Evolutionary conservation across 495 filamentous ascomycete species (phyloP).

Genomic region (Lophiotrema nucula): DNA sequence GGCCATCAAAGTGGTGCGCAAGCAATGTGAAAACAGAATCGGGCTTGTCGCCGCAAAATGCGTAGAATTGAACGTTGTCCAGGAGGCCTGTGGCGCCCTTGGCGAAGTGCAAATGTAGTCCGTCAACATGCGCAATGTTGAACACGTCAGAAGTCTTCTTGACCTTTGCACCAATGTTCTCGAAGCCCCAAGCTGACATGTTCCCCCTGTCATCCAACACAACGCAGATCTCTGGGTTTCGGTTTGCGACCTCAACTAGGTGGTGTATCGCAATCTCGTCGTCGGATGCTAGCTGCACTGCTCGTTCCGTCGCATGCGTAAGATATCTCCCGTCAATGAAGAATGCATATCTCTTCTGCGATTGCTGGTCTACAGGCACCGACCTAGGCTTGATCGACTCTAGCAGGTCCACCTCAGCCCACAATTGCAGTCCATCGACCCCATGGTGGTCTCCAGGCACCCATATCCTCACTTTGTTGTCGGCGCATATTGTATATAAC

Average conservation of each 20-base stretch:
- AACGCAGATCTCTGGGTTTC: slow-evolving; percentile 81
- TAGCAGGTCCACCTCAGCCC: slow-evolving; percentile 78
- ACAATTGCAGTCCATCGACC: slow-evolving; percentile 69
- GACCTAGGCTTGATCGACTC: slow-evolving; percentile 66
- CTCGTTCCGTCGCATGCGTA: slow-evolving; percentile 68
- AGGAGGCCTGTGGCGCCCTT: slow-evolving; percentile 45
- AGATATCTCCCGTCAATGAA: slow-evolving; percentile 85
- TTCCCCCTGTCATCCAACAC: slow-evolving; percentile 79
- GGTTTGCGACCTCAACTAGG: slow-evolving; percentile 81
- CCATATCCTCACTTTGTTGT: slow-evolving; percentile 82
- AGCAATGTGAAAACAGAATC: slow-evolving; percentile 70
- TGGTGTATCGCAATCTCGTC: slow-evolving; percentile 73
- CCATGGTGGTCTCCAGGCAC: slow-evolving; percentile 71
- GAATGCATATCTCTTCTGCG: slow-evolving; percentile 66
- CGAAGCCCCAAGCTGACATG: slow-evolving; percentile 93
- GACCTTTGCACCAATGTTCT: slow-evolving; percentile 77
- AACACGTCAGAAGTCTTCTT: slow-evolving; percentile 71
- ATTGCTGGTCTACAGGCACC: slow-evolving; percentile 38
- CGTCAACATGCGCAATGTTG: slow-evolving; percentile 81
- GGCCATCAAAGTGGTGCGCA: slow-evolving; percentile 82
- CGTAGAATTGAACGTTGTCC: slow-evolving; percentile 68
- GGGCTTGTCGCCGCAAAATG: slow-evolving; percentile 62
- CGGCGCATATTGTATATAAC: slow-evolving; percentile 89
- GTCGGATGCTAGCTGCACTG: slow-evolving; percentile 60
- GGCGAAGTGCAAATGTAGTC: slow-evolving; percentile 65